These are phyloP conservation scores for Arthrobotrys musiformis DNA, from an alignment of 2,329 filamentous ascomycete genomes.

Conservation along the genomic window DNA sequence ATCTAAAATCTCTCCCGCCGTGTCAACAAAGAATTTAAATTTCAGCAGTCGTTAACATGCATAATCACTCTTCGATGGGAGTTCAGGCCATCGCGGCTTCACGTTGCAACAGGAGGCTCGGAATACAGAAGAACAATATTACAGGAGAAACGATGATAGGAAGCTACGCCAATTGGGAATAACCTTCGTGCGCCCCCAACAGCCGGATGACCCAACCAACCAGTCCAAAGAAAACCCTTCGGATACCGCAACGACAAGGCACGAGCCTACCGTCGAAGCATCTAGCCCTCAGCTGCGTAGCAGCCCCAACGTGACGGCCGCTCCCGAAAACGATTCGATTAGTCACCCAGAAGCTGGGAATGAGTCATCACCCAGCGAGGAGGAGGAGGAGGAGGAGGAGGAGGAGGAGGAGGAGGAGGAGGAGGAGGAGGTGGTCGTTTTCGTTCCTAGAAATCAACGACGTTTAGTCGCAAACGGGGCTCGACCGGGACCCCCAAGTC, in stretches of 20 bases:
- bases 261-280: background rate
- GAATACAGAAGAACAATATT: constrained; percentile 66
- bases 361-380: constrained; percentile 12
- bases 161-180: constrained; percentile 41
- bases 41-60: constrained; percentile 1
- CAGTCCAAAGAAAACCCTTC: no score
- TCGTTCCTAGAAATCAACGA: constrained; percentile 38
- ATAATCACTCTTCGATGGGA: background rate
- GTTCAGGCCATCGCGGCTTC: constrained; percentile 35
- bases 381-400: constrained; percentile 38
- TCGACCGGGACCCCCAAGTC: background rate
- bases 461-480: background rate
- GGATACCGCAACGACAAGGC: background rate
- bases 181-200: constrained; percentile 38
- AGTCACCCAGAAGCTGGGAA: background rate
- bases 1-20: no score
- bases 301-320: background rate
- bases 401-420: constrained; percentile 41
- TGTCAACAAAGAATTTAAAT: background rate
- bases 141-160: constrained; percentile 31
- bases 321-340: background rate
- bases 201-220: background rate
- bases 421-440: constrained; percentile 44
- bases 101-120: constrained; percentile 70
- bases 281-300: no score